These are phyloP conservation scores for Clarireedia monteithiana DNA, from an alignment of 2,329 filamentous ascomycete genomes.

Conservation along the genomic window DNA sequence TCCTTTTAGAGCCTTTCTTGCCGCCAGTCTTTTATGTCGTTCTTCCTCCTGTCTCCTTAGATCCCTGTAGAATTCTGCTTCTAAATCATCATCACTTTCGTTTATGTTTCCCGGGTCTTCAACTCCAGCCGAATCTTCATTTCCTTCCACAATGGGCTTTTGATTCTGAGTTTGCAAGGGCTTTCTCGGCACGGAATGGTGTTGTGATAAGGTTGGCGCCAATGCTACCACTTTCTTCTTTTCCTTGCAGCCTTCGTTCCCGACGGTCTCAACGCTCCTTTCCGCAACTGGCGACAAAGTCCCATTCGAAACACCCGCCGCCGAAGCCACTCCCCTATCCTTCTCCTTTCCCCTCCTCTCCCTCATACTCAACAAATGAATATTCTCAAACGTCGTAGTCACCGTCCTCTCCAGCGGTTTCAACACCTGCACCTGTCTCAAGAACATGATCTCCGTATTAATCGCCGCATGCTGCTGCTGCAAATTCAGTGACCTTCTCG, in stretches of 20 bases:
- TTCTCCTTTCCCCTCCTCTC: not conserved
- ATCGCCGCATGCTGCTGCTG: slow-evolving; percentile 6
- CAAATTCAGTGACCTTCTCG: not conserved
- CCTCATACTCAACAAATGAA: not conserved
- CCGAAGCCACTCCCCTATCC: not conserved
- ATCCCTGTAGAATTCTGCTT: slow-evolving; percentile 1
- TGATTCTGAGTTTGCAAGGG: not conserved
- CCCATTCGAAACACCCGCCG: not conserved
- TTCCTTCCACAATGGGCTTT: not conserved
- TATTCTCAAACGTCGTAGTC: not conserved
- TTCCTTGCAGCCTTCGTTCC: too few relatives aligned
- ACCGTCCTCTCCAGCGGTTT: not conserved
- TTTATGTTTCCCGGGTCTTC: not conserved
- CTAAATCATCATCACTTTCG: not conserved
- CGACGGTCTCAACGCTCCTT: not conserved
- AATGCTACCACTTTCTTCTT: too few relatives aligned
- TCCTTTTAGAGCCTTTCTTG: not conserved
- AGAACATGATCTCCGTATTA: not conserved
- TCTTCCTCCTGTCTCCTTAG: slow-evolving; percentile 1
- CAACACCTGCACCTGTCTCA: not conserved
- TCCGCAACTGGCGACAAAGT: not conserved
- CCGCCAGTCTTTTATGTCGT: not conserved
- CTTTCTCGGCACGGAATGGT: not conserved
- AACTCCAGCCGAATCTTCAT: not conserved
- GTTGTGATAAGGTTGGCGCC: too few relatives aligned